Base-by-base conservation (phyloP, 148 eudicot species). In the Silene latifolia region DNA sequence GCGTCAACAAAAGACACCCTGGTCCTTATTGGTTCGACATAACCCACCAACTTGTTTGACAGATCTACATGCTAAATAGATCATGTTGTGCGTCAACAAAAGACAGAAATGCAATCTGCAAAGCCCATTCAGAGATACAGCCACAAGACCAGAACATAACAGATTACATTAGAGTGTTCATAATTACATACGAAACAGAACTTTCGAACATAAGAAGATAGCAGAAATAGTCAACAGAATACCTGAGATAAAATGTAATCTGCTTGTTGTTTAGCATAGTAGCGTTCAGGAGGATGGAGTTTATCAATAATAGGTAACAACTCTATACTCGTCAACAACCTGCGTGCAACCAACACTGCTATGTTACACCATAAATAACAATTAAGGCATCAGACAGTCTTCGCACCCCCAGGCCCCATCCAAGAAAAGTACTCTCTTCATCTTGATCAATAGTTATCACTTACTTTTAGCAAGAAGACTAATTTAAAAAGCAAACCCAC, bases 261-360 rank as follows among this genome's bases (percentile, higher is more conserved):
- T 53, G 97, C 90, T 81, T 95, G 99, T 74, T 95, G 97, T 83
- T 95, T 90, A 54, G 99, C 97, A 81, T 95, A 90, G 77, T 92
- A 87, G 51, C 63, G 91, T 75, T 95, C 99, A 27, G 97, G 82
- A 69, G 99, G 99, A 84, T 95, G 99, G 82, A 95, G 85, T 74
- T 89, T 92, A 68, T 82, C 97, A 77, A 89, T 92, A 29, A 95
- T 80, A 72, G 97, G 93, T 48, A 89, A 82, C 83, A 95, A 78
- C 78, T 95, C 99, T 39, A 56, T 69, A 73, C 87, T 90, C 15
- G 87, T 83, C 76, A 92, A 85, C 63, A 76, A 87, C 67, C 99
- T 95, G 84, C 69, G 82, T 64, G 32, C 67, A 79, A 65, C 51
- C 69, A 32, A 14, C 11, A 69, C 29, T 6, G 6, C 32, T 64